Evolutionary conservation across 2,329 filamentous ascomycete species (phyloP).

Genomic region (Penicillium italicum): DNA sequence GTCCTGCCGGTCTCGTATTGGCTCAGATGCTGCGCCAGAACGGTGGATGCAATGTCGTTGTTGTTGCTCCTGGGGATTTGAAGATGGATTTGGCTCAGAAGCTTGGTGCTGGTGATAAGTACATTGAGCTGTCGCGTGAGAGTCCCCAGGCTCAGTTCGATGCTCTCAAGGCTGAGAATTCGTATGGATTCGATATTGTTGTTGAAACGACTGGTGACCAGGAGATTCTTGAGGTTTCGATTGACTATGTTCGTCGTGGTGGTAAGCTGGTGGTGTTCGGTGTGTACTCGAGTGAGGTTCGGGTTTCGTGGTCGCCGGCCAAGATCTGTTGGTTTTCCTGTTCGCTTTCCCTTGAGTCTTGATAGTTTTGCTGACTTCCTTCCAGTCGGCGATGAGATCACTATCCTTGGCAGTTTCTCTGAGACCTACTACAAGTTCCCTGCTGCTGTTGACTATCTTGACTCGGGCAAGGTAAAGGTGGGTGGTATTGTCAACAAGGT

Average conservation of each 20-base stretch:
- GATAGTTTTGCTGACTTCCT: slow-evolving; percentile 7
- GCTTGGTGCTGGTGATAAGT: slow-evolving; percentile 48
- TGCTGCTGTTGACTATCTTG: slow-evolving; percentile 53
- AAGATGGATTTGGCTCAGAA: slow-evolving; percentile 65
- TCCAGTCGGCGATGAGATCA: slow-evolving; percentile 59
- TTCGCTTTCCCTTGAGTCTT: not conserved
- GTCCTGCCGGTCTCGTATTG: slow-evolving; percentile 64
- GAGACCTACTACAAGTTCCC: slow-evolving; percentile 71
- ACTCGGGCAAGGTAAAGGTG: slow-evolving; percentile 46
- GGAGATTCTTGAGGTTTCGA: slow-evolving; percentile 66
- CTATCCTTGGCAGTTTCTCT: slow-evolving; percentile 69
- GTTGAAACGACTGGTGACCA: slow-evolving; percentile 67
- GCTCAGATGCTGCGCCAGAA: slow-evolving; percentile 62
- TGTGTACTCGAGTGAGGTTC: slow-evolving; percentile 61
- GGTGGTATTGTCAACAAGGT: slow-evolving; percentile 69
- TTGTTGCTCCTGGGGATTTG: slow-evolving; percentile 64
- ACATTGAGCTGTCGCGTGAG: slow-evolving; percentile 45
- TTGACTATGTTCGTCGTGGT: slow-evolving; percentile 67
- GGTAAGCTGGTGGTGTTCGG: slow-evolving; percentile 70
- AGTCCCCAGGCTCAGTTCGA: slow-evolving; percentile 59
- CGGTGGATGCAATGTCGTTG: slow-evolving; percentile 65
- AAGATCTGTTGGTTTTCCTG: slow-evolving; percentile 58
- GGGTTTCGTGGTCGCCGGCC: slow-evolving; percentile 65
- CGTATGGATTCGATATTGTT: slow-evolving; percentile 70
- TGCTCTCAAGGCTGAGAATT: slow-evolving; percentile 61